Conservation (phyloP, 2,329 filamentous ascomycete species). For the Xylariales sp. region DNA sequence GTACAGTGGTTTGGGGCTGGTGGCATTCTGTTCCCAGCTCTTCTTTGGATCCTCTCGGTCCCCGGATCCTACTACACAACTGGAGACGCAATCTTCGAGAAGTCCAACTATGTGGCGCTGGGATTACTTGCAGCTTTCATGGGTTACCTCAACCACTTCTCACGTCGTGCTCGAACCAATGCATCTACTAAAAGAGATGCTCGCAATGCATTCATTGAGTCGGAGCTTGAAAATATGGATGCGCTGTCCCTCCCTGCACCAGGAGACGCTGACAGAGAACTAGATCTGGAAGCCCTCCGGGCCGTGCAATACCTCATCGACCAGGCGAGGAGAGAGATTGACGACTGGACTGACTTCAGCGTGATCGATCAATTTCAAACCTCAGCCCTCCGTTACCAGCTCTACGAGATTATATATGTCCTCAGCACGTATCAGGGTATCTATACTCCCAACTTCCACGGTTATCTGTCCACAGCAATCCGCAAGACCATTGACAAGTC, state of each 20-base stretch:
- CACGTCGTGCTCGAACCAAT: neutral
- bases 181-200: neutral
- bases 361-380: slow-evolving; percentile 23
- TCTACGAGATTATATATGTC: slow-evolving; percentile 16
- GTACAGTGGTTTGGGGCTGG: too few species aligned
- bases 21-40: too few species aligned
- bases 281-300: neutral
- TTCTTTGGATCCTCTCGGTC: too few species aligned
- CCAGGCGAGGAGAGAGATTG: slow-evolving; percentile 4
- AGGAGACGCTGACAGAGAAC: neutral
- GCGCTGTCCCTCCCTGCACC: neutral
- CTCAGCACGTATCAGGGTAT: slow-evolving; percentile 15
- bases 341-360: slow-evolving; percentile 17
- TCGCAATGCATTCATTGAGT: neutral
- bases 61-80: too few species aligned
- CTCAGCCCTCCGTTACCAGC: slow-evolving; percentile 19
- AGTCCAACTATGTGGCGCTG: too few species aligned
- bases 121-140: too few species aligned
- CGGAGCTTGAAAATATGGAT: neutral
- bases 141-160: too few species aligned
- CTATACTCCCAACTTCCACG: slow-evolving; percentile 18
- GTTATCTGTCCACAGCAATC: slow-evolving; percentile 15
- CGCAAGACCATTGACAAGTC: slow-evolving; percentile 13
- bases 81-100: too few species aligned
- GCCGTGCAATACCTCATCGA: neutral